Conservation (phyloP, 1,139 yeast genomes). For the Zygosaccharomyces pseudobailii region DNA sequence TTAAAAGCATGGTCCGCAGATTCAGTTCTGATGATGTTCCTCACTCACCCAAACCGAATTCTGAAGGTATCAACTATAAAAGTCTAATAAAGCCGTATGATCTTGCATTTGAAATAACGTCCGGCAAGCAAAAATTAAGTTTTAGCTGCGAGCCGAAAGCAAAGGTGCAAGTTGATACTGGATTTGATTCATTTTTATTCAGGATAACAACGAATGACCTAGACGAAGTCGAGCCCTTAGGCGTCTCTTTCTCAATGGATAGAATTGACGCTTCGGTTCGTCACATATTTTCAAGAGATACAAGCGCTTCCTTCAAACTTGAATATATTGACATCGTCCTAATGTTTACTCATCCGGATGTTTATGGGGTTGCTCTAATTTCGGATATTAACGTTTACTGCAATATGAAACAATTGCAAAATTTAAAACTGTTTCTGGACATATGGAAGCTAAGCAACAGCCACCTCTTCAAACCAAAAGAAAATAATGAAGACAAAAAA, state of each 20-base stretch:
- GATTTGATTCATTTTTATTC: constrained; percentile 58
- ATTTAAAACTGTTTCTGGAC: constrained; percentile 74
- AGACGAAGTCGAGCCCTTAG: constrained; percentile 40
- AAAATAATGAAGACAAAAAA: constrained; percentile 7
- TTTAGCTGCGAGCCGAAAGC: constrained; percentile 93
- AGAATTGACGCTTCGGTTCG: constrained; percentile 68
- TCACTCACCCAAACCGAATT: constrained; percentile 7
- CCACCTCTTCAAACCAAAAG: constrained; percentile 12
- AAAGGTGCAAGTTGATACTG: constrained; percentile 80
- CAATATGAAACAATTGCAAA: constrained; percentile 82
- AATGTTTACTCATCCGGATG: constrained; percentile 40
- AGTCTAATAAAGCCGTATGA: constrained; percentile 50
- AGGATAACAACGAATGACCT: constrained; percentile 52
- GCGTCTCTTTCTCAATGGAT: constrained; percentile 45
- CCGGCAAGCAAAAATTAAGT: constrained; percentile 69
- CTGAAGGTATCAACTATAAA: constrained; percentile 35
- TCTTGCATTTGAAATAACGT: constrained; percentile 55
- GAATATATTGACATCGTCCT: constrained; percentile 44
- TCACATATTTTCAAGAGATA: constrained; percentile 85
- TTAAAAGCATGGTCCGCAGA: constrained; percentile 37
- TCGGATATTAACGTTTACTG: constrained; percentile 58
- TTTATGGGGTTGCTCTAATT: constrained; percentile 52
- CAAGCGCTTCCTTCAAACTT: constrained; percentile 70
- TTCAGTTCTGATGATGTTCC: constrained; percentile 17
- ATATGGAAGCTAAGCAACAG: constrained; percentile 62